phyloP scores from a whole-genome alignment of 2,329 filamentous ascomycete genomes.

The Aspergillus sp. region DNA sequence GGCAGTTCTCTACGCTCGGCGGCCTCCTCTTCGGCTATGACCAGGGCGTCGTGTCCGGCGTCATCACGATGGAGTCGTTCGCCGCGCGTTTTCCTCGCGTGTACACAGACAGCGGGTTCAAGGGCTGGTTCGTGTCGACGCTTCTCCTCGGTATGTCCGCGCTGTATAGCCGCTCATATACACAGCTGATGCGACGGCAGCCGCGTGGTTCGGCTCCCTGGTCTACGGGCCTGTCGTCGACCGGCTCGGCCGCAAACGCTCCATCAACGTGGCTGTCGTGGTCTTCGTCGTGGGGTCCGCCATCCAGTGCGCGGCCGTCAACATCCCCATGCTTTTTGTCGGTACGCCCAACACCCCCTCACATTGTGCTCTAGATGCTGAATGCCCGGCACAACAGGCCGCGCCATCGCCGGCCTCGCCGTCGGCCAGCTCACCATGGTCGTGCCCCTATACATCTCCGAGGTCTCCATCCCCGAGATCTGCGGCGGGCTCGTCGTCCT shows the following conservation, averaged over 20 bases:
- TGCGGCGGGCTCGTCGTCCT: conserved; percentile 38
- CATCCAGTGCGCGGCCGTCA: conserved; percentile 45
- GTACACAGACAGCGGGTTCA: conserved; percentile 46
- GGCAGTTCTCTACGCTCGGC: conserved; percentile 42
- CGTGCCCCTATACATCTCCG: conserved; percentile 55
- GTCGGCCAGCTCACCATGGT: conserved; percentile 47
- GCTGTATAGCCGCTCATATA: neutral
- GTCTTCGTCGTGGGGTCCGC: conserved; percentile 54
- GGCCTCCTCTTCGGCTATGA: conserved; percentile 51
- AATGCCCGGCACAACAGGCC: conserved; percentile 22
- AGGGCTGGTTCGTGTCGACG: conserved; percentile 55
- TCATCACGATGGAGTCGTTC: conserved; percentile 49
- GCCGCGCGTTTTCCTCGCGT: conserved; percentile 40
- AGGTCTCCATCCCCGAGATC: conserved; percentile 45
- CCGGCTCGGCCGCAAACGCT: conserved; percentile 51
- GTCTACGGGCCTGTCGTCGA: conserved; percentile 51
- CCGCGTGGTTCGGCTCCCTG: conserved; percentile 52
- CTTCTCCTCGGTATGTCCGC: conserved; percentile 42
- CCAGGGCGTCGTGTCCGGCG: conserved; percentile 50
- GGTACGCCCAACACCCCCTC: conserved; percentile 31
- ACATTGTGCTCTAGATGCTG: conserved; percentile 24
- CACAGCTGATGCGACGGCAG: conserved; percentile 20
- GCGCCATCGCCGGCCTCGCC: conserved; percentile 46
- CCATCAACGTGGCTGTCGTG: conserved; percentile 51
- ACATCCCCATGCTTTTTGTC: conserved; percentile 41